Evolutionary conservation across 2,329 filamentous ascomycete genomes (phyloP), one percentile per base, ranked within the genome.

Genomic region (Beauveria australis): DNA sequence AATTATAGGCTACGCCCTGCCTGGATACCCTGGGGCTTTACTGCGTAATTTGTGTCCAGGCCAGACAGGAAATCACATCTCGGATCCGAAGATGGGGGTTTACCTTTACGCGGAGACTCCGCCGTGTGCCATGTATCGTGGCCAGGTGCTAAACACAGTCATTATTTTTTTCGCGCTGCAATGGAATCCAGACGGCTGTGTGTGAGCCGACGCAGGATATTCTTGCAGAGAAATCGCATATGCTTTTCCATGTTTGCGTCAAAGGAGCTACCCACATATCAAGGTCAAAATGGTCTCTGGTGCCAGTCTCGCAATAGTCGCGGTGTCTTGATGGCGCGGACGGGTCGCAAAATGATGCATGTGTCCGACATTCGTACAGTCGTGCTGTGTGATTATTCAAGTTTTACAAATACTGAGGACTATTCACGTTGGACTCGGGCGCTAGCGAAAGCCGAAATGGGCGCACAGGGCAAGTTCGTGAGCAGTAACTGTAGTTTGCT

Each of bases 11-110:
- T 66, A 66, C 30, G 66, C 65, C 22, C 69, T 73, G 33, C 69
- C 70, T 12, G 70, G 72, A 26, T 74, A 73, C 59, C 71, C 70
- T 8, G 70, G 67, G 30, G 66, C 67, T 7, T 30, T 30, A 9
- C 65, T 73, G 26, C 28, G 28, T 30, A 10, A 66, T 71, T 61
- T 92, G 92, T 68, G 88, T 91, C 37, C 92, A 77, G 68, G 70
- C 71, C 2, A 76, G 60, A 71, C 71, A 24, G 73, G 74, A 51
- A 75, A 72, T 62, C 75, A 75, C 59, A 70, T 74, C 70, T 67
- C 66, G 2, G 69, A 68, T 26, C 68, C 68, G 40, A 73, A 73
- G 61, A 71, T 71, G 62, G 71, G 70, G 3, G 28, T 30, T 71
- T 69, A 12, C 10, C 1, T 33, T 12, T 33, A 5, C 30, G 30